Evolutionary conservation across 2,329 filamentous ascomycete species (phyloP).

Genomic region (Aspergillus hiratsukae): DNA sequence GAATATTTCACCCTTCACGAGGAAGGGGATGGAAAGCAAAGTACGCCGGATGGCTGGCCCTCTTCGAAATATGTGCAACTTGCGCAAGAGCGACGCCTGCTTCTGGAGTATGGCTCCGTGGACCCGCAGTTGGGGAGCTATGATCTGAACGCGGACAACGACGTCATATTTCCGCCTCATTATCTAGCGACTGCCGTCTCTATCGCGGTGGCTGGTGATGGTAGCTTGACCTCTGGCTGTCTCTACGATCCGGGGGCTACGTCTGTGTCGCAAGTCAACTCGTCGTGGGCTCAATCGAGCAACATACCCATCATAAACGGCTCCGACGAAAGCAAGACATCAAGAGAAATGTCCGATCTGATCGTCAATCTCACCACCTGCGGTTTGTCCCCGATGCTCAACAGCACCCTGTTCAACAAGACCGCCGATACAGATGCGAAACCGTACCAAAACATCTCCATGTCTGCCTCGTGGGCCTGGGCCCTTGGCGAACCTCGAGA

Average conservation of each 20-base stretch:
- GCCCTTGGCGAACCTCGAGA: slow-evolving; percentile 52
- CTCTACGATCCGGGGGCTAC: slow-evolving; percentile 45
- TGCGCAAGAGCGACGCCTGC: slow-evolving; percentile 48
- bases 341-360: slow-evolving; percentile 30
- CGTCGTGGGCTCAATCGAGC: slow-evolving; percentile 49
- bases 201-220: slow-evolving; percentile 34
- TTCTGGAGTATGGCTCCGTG: slow-evolving; percentile 53
- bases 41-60: slow-evolving; percentile 60
- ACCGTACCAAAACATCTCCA: slow-evolving; percentile 48
- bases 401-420: slow-evolving; percentile 48
- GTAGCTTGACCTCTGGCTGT: slow-evolving; percentile 49
- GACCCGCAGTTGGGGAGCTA: slow-evolving; percentile 56
- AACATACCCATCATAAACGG: slow-evolving; percentile 25
- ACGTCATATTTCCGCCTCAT: slow-evolving; percentile 48
- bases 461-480: slow-evolving; percentile 58
- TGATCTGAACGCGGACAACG: slow-evolving; percentile 49
- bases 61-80: slow-evolving; percentile 57
- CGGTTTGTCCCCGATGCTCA: slow-evolving; percentile 58
- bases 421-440: slow-evolving; percentile 47
- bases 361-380: slow-evolving; percentile 48
- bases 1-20: slow-evolving; percentile 50
- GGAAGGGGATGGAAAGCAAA: slow-evolving; percentile 31
- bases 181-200: slow-evolving; percentile 40
- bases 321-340: slow-evolving; percentile 21
- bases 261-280: slow-evolving; percentile 43